A percentile compares a stretch with the other conserved stretches of the same genome.
These are phyloP conservation scores for Closterium sp. DNA, from an alignment of 139 green algal genomes.

Conservation along the genomic window DNA sequence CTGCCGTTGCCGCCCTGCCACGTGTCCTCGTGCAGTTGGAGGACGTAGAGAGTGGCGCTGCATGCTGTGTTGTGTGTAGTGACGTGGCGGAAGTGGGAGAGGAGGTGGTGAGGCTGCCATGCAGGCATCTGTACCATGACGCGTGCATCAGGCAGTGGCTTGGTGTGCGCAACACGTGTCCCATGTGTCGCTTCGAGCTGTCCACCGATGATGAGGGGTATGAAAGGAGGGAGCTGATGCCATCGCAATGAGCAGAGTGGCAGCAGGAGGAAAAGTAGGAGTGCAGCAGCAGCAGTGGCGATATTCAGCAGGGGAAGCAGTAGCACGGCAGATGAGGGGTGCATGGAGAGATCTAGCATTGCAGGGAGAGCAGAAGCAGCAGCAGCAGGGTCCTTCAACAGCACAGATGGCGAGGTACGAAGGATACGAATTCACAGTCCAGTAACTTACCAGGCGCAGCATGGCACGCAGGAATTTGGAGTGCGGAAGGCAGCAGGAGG, in stretches of 20 bases:
- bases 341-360: too few relatives aligned
- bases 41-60: slow-evolving; percentile 8
- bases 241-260: neutral
- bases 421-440: too few relatives aligned
- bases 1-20: slow-evolving; percentile 8
- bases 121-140: slow-evolving; percentile 39
- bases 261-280: neutral
- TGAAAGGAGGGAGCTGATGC: slow-evolving; percentile 50
- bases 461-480: too few relatives aligned
- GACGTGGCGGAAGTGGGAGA: slow-evolving; percentile 25
- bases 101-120: slow-evolving; percentile 17
- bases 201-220: slow-evolving; percentile 57
- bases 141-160: slow-evolving; percentile 58
- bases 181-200: slow-evolving; percentile 63
- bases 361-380: too few relatives aligned
- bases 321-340: too few relatives aligned
- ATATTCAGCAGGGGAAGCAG: neutral
- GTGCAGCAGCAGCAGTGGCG: neutral
- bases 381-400: too few relatives aligned
- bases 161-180: slow-evolving; percentile 71
- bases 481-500: too few relatives aligned
- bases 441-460: too few relatives aligned
- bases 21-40: slow-evolving; percentile 1
- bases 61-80: slow-evolving; percentile 30
- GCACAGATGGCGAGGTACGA: too few relatives aligned